Conservation (phyloP, 2,329 filamentous ascomycete genomes). For the Fusarium citri region DNA sequence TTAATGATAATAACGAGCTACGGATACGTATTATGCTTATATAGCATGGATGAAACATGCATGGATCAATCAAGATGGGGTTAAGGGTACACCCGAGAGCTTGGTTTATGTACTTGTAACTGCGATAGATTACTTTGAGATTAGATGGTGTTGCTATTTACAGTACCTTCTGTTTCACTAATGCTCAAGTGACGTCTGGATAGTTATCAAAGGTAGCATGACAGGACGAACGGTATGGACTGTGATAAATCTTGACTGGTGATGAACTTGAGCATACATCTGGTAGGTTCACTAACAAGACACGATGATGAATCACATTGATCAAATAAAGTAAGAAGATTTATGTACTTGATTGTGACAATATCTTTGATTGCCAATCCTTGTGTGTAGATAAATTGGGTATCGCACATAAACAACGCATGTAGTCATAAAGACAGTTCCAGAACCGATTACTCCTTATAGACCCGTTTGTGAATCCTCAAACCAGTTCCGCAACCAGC, state of each 20-base stretch:
- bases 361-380: constrained; percentile 11
- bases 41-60: neutral
- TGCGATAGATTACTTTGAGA: neutral
- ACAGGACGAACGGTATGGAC: neutral
- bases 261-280: neutral
- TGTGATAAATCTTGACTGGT: neutral
- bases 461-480: constrained; percentile 1
- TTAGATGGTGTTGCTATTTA: neutral
- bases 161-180: neutral
- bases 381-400: constrained; percentile 21
- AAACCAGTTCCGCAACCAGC: constrained; percentile 1
- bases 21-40: neutral
- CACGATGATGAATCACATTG: neutral
- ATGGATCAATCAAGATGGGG: neutral
- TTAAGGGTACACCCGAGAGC: neutral
- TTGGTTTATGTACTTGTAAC: neutral
- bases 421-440: constrained; percentile 25
- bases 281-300: neutral
- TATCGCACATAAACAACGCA: constrained; percentile 35
- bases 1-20: neutral
- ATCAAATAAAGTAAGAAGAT: neutral
- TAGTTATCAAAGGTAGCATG: neutral
- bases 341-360: constrained; percentile 11
- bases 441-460: constrained; percentile 5
- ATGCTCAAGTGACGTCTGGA: neutral